A percentile compares a stretch with the other conserved stretches of the same genome.
Evolutionary conservation across 1,139 yeast species (phyloP).

Genomic region (Taphrina deformans): DNA sequence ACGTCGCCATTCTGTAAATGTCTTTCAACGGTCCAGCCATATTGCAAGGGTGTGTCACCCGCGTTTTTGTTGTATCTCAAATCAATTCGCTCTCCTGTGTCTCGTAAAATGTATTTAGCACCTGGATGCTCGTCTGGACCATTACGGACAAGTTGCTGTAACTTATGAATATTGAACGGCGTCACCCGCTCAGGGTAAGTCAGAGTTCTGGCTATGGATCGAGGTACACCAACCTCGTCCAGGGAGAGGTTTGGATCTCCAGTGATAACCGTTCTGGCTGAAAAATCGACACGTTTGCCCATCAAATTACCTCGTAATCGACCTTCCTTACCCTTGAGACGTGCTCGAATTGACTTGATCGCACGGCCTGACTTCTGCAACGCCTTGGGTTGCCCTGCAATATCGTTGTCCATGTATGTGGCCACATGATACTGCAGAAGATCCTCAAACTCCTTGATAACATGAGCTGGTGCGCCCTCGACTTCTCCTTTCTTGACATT

Average conservation of each 20-base stretch:
- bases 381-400: conserved; percentile 99
- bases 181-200: conserved; percentile 97
- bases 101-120: conserved; percentile 96
- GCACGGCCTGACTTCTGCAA: conserved; percentile 98
- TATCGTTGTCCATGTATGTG: conserved; percentile 99
- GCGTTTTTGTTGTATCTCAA: conserved; percentile 95
- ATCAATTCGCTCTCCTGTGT: conserved; percentile 97
- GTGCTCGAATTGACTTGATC: conserved; percentile 95
- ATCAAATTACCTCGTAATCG: conserved; percentile 96
- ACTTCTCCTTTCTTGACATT: conserved; percentile 94
- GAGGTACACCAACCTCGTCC: conserved; percentile 98
- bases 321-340: conserved; percentile 98
- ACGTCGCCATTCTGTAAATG: conserved; percentile 97
- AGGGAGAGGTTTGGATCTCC: conserved; percentile 98
- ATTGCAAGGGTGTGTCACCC: conserved; percentile 95
- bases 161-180: conserved; percentile 89
- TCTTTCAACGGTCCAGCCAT: conserved; percentile 99
- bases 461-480: conserved; percentile 99
- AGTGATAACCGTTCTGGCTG: conserved; percentile 98
- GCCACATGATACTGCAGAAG: conserved; percentile 96
- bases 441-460: conserved; percentile 92
- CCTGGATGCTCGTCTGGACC: conserved; percentile 99
- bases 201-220: conserved; percentile 89
- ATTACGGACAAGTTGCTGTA: conserved; percentile 89
- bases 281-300: conserved; percentile 99